Conservation (phyloP, 2,329 filamentous ascomycete species). For the Sporothrix pallida region DNA sequence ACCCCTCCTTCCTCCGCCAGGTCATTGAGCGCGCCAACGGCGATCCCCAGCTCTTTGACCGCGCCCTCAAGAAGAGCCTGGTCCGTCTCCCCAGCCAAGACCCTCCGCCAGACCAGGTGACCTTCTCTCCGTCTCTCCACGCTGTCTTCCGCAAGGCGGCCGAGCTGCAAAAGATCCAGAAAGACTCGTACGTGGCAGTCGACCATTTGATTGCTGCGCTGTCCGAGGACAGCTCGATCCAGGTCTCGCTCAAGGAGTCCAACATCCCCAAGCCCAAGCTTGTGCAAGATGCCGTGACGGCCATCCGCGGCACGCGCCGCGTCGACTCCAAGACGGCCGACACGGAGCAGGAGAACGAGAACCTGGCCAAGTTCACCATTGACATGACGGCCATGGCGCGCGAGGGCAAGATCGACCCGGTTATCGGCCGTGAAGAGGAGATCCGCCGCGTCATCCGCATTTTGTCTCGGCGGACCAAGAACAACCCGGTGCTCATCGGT, state of each 20-base stretch:
- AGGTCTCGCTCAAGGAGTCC: conserved; percentile 76
- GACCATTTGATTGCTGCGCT: conserved; percentile 91
- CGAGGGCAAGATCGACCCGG: conserved; percentile 96
- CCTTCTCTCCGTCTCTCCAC: conserved; percentile 80
- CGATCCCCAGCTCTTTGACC: conserved; percentile 85
- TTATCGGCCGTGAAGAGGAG: conserved; percentile 96
- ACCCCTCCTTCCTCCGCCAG: conserved; percentile 84
- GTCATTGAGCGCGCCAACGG: conserved; percentile 93
- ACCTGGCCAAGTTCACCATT: conserved; percentile 96
- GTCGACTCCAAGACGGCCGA: conserved; percentile 97
- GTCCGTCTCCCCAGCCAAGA: conserved; percentile 94
- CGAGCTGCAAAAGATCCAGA: conserved; percentile 95
- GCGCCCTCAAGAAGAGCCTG: conserved; percentile 86
- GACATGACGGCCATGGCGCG: conserved; percentile 97
- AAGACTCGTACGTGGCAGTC: conserved; percentile 91
- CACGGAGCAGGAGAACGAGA: conserved; percentile 89
- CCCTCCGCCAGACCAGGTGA: conserved; percentile 86
- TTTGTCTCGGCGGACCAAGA: conserved; percentile 91
- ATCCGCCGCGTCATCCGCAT: conserved; percentile 92
- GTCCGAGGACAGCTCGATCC: conserved; percentile 77
- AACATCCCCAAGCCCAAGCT: conserved; percentile 92
- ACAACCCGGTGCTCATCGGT: conserved; percentile 97
- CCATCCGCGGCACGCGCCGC: conserved; percentile 88
- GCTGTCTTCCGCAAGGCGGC: conserved; percentile 82
- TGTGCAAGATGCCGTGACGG: conserved; percentile 85